Conservation (phyloP, 2,329 filamentous ascomycete genomes). For the Zasmidium cellare region DNA sequence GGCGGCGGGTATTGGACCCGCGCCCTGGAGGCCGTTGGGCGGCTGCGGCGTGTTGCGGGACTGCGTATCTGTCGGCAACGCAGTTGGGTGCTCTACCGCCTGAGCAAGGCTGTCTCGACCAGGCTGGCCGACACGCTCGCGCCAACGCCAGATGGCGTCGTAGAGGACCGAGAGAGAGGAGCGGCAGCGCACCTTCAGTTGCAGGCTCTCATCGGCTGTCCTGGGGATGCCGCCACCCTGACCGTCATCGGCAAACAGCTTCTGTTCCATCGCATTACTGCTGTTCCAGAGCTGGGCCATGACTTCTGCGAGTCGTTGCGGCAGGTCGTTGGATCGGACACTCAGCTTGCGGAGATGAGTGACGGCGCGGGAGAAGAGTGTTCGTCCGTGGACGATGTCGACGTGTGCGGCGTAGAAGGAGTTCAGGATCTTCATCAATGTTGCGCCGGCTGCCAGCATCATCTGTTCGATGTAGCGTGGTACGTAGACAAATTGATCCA, state of each 20-base stretch:
- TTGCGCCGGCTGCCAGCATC: conserved; percentile 78
- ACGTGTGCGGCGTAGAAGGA: conserved; percentile 73
- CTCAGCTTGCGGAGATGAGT: conserved; percentile 70
- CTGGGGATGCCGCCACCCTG: conserved; percentile 8
- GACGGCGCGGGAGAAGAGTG: conserved; percentile 70
- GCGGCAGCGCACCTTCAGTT: conserved; percentile 78
- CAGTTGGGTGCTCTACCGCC: conserved; percentile 80
- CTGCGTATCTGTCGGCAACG: conserved; percentile 28
- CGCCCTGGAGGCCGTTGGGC: conserved; percentile 19
- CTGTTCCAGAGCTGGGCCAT: conserved; percentile 84
- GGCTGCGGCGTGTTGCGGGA: conserved; percentile 30
- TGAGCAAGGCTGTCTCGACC: conserved; percentile 48
- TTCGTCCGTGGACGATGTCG: conserved; percentile 66
- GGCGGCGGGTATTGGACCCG: conserved; percentile 2
- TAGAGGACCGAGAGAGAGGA: conserved; percentile 86
- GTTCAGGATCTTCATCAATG: conserved; percentile 73
- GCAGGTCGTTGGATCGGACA: conserved; percentile 74
- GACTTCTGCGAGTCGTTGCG: conserved; percentile 78
- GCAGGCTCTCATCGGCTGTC: conserved; percentile 64
- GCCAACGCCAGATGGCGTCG: conserved; percentile 83
- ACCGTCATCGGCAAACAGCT: conserved; percentile 29
- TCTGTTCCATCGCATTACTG: conserved; percentile 33
- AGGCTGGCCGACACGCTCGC: conserved; percentile 65
- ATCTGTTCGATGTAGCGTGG: conserved; percentile 78
- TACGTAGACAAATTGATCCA: conserved; percentile 63